These are phyloP conservation scores for Calonectria ilicicola DNA, from an alignment of 2,329 filamentous ascomycete species.

Conservation along the genomic window DNA sequence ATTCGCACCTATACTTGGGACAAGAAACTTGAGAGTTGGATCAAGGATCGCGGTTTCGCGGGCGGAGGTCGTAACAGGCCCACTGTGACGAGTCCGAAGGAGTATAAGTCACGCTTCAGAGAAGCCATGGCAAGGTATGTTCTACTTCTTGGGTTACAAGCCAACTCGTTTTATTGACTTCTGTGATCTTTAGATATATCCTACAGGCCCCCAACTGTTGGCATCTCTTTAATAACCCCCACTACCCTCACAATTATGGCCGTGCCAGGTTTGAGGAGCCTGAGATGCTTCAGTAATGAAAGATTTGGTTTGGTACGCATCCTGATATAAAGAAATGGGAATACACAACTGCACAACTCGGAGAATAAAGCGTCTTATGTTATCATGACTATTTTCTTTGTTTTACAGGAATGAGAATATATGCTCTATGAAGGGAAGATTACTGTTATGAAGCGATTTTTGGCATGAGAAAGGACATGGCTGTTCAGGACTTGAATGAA, in stretches of 20 bases:
- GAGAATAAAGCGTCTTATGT: not conserved
- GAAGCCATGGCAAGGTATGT: slow-evolving; percentile 95
- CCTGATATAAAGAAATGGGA: not conserved
- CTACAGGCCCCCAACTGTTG: slow-evolving; percentile 81
- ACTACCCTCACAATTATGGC: slow-evolving; percentile 51
- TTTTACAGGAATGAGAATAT: slow-evolving; percentile 1
- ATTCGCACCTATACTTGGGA: slow-evolving; percentile 99
- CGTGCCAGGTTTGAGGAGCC: slow-evolving; percentile 55
- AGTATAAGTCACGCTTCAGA: slow-evolving; percentile 95
- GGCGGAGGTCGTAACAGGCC: slow-evolving; percentile 84
- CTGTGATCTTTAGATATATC: slow-evolving; percentile 66
- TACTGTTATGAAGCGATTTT: not conserved
- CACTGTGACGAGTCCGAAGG: slow-evolving; percentile 96
- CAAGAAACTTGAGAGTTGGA: slow-evolving; percentile 99
- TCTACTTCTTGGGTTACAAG: not conserved
- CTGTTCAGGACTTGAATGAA: not conserved
- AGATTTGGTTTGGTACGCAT: not conserved
- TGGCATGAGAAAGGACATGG: slow-evolving; percentile 2
- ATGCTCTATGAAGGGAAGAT: not conserved
- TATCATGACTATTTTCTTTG: slow-evolving; percentile 4
- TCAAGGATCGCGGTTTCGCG: slow-evolving; percentile 93
- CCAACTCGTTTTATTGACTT: slow-evolving; percentile 21
- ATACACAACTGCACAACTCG: not conserved
- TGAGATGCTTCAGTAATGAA: slow-evolving; percentile 43
- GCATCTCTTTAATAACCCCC: slow-evolving; percentile 72